phyloP scores from a whole-genome alignment of 2,329 filamentous ascomycete species.

The Stagonosporopsis vannaccii region DNA sequence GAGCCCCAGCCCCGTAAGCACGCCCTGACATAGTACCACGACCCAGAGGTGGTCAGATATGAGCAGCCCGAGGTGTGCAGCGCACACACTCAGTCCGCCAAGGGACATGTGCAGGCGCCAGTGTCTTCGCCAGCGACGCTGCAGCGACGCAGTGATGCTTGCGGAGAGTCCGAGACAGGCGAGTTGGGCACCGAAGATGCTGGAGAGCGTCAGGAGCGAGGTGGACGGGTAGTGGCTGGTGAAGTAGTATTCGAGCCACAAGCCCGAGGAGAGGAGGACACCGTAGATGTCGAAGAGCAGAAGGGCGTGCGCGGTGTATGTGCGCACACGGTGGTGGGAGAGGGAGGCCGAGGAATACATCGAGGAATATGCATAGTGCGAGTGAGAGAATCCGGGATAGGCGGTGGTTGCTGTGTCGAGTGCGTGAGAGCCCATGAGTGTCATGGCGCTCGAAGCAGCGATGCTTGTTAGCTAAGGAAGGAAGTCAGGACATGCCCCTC shows the following conservation, averaged over 20 bases:
- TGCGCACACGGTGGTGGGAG: neutral
- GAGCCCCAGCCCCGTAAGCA: slow-evolving; percentile 22
- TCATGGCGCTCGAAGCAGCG: neutral
- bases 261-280: slow-evolving; percentile 32
- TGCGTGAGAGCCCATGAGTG: neutral
- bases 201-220: slow-evolving; percentile 15
- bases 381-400: neutral
- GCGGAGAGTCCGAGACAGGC: slow-evolving; percentile 23
- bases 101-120: slow-evolving; percentile 13
- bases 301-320: slow-evolving; percentile 31
- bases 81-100: neutral
- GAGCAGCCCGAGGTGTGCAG: neutral
- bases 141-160: neutral
- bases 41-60: neutral
- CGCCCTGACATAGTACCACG: slow-evolving; percentile 20
- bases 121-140: slow-evolving; percentile 6
- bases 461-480: too few species aligned
- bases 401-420: neutral
- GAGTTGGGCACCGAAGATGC: slow-evolving; percentile 24
- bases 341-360: neutral
- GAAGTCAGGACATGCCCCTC: neutral
- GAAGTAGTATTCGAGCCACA: slow-evolving; percentile 34
- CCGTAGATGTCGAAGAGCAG: slow-evolving; percentile 37
- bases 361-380: neutral
- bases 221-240: slow-evolving; percentile 6